These are phyloP conservation scores for Tricholoma bakamatsutake DNA, from an alignment of 768 basidiomycete species.

Conservation along the genomic window DNA sequence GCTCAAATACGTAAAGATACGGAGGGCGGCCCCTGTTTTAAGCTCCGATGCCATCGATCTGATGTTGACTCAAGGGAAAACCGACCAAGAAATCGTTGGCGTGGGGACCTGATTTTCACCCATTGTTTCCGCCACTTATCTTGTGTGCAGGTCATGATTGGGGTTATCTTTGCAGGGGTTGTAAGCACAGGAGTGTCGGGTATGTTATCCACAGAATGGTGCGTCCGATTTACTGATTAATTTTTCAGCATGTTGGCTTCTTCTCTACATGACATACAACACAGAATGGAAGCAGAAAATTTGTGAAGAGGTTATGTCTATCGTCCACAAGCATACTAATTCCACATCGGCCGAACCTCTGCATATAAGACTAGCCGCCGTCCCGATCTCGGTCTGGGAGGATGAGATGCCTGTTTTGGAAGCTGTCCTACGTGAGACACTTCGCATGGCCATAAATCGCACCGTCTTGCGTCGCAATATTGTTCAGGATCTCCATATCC, in stretches of 20 bases:
- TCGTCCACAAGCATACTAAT: no score
- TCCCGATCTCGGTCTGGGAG: no score
- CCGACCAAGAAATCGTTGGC: slow-evolving; percentile 19
- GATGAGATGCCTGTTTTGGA: no score
- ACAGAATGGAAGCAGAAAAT: slow-evolving; percentile 35
- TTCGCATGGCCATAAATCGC: no score
- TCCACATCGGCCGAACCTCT: no score
- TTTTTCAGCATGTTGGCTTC: slow-evolving; percentile 28
- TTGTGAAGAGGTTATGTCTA: no score
- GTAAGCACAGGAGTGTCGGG: slow-evolving; percentile 18
- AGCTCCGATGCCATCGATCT: slow-evolving; percentile 31
- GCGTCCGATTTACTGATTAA: no score
- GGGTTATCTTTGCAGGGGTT: slow-evolving; percentile 31
- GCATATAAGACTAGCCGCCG: no score
- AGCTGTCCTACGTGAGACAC: no score
- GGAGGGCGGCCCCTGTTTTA: slow-evolving; percentile 18
- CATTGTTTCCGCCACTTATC: not conserved
- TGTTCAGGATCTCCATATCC: no score
- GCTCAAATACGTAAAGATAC: slow-evolving; percentile 19
- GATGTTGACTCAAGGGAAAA: slow-evolving; percentile 23
- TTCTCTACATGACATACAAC: slow-evolving; percentile 27
- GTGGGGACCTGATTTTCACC: not conserved
- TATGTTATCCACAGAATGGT: not conserved
- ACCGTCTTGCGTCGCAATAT: no score
- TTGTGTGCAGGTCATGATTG: slow-evolving; percentile 21